These are phyloP conservation scores for Volvox africanus DNA, from an alignment of 139 green algal species.

Conservation along the genomic window DNA sequence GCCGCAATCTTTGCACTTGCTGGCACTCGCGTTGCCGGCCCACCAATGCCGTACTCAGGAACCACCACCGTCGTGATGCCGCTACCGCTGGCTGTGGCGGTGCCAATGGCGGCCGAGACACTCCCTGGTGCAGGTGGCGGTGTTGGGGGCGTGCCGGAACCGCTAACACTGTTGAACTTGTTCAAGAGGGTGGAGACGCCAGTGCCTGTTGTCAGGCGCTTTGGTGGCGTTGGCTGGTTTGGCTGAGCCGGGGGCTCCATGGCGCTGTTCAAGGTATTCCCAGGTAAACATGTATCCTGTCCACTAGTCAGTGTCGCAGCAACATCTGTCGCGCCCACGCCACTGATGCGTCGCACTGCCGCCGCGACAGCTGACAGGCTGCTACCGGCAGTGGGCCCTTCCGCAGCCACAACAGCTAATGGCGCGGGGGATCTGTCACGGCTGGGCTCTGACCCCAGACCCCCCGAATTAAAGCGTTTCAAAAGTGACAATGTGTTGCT, in stretches of 20 bases:
- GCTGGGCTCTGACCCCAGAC: background rate
- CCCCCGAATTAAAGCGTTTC: constrained; percentile 25
- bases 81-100: background rate
- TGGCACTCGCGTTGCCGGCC: constrained; percentile 7
- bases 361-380: constrained; percentile 3
- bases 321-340: background rate
- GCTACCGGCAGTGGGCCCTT: background rate
- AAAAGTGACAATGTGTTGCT: constrained; percentile 14
- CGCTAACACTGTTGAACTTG: constrained; percentile 4
- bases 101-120: background rate
- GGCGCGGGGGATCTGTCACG: background rate
- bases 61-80: too few species aligned
- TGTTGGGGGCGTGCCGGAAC: background rate
- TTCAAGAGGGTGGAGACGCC: constrained; percentile 18
- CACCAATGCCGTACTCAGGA: constrained; percentile 23
- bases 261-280: background rate
- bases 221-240: background rate
- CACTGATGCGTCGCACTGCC: background rate
- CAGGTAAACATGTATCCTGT: too few species aligned
- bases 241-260: background rate
- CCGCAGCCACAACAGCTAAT: background rate
- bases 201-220: background rate
- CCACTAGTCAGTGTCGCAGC: background rate
- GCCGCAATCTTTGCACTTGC: constrained; percentile 26
- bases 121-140: too few species aligned